A percentile compares a stretch with the other conserved stretches of the same genome.
phyloP scores from a whole-genome alignment of 1,284 basidiomycete genomes.

The Malassezia nana region DNA sequence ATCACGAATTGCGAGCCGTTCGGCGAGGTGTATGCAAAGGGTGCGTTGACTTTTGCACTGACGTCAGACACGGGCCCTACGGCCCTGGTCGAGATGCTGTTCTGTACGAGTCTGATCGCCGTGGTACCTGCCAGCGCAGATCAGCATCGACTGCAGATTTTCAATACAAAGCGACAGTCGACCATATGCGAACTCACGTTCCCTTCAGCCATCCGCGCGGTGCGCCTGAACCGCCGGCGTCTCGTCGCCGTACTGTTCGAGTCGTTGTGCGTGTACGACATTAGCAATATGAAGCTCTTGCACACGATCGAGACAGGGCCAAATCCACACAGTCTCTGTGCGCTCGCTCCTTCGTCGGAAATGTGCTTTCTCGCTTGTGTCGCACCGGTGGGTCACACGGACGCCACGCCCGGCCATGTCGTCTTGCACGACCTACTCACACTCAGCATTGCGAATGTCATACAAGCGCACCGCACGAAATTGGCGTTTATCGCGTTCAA shows the following conservation, averaged over 20 bases:
- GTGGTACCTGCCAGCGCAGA: conserved; percentile 54
- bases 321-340: conserved; percentile 90
- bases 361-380: conserved; percentile 92
- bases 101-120: conserved; percentile 93
- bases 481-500: conserved; percentile 81
- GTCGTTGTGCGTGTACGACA: conserved; percentile 98
- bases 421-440: conserved; percentile 72
- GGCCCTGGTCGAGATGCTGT: conserved; percentile 97
- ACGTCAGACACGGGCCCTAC: conserved; percentile 69
- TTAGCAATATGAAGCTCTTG: conserved; percentile 91
- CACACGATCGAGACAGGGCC: conserved; percentile 95
- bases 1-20: conserved; percentile 98
- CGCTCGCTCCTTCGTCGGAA: conserved; percentile 88
- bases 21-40: conserved; percentile 85
- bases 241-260: conserved; percentile 88
- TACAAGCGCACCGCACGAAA: conserved; percentile 91
- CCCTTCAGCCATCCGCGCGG: conserved; percentile 84
- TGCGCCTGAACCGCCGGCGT: conserved; percentile 92
- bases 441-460: conserved; percentile 82
- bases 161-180: conserved; percentile 88
- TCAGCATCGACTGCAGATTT: conserved; percentile 63
- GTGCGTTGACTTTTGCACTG: conserved; percentile 52
- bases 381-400: conserved; percentile 52
- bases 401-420: conserved; percentile 51
- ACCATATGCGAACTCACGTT: conserved; percentile 98